Conservation (phyloP, 164 flowering plant species). For the Vitis amurensis region DNA sequence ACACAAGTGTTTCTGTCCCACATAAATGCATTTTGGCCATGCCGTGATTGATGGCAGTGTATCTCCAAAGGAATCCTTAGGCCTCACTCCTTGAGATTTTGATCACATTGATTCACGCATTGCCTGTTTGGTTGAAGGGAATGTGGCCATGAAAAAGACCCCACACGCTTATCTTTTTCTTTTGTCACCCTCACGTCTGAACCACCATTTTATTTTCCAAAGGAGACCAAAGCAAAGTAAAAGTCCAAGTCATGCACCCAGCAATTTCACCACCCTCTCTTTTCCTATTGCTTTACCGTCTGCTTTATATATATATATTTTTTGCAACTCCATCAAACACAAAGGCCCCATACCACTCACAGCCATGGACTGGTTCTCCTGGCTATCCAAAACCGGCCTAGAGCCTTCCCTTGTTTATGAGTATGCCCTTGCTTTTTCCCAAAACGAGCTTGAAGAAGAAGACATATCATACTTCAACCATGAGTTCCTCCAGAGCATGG, state of each 20-base stretch:
- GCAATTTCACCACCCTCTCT: background rate
- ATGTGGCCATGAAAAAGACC: slow-evolving; percentile 8
- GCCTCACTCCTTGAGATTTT: slow-evolving; percentile 4
- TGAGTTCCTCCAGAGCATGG: slow-evolving; percentile 76
- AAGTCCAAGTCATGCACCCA: background rate
- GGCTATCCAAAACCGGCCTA: slow-evolving; percentile 61
- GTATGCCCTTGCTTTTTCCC: slow-evolving; percentile 49
- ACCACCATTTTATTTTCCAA: slow-evolving; percentile 6
- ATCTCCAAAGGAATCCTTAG: slow-evolving; percentile 1
- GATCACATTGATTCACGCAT: background rate
- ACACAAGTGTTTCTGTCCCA: slow-evolving; percentile 4
- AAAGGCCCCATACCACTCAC: no score
- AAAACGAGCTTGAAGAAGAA: slow-evolving; percentile 66
- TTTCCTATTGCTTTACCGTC: background rate
- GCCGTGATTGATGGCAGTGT: slow-evolving; percentile 29
- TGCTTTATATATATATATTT: slow-evolving; percentile 7
- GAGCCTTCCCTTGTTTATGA: slow-evolving; percentile 57
- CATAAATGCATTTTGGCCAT: slow-evolving; percentile 4
- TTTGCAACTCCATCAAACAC: background rate
- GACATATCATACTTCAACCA: slow-evolving; percentile 64
- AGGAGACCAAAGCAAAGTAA: background rate
- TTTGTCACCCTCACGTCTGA: slow-evolving; percentile 36
- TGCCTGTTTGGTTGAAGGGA: background rate
- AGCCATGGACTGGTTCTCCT: slow-evolving; percentile 65
- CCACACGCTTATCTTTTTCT: slow-evolving; percentile 15